Percentiles rank a stretch among this genome's conserved stretches.
Conservation (phyloP, 2,329 filamentous ascomycete genomes). For the Periconia sp. region DNA sequence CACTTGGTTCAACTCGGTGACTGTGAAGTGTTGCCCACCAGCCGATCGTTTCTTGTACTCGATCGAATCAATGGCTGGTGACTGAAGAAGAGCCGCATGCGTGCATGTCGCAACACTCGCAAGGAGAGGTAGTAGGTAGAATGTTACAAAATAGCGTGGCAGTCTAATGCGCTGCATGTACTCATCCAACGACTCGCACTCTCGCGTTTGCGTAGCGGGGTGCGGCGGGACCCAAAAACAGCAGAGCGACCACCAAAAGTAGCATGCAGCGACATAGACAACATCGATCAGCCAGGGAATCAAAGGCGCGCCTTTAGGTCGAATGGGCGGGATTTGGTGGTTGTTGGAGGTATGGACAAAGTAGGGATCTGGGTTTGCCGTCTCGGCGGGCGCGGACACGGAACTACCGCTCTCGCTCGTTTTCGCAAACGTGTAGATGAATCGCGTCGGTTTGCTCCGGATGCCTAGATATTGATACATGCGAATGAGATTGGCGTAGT, state of each 20-base stretch:
- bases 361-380: slow-evolving; percentile 37
- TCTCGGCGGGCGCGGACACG: no score
- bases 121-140: slow-evolving; percentile 59
- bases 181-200: slow-evolving; percentile 50
- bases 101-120: slow-evolving; percentile 59
- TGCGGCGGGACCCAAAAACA: slow-evolving; percentile 50
- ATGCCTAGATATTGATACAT: slow-evolving; percentile 61
- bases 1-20: slow-evolving; percentile 54
- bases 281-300: slow-evolving; percentile 49
- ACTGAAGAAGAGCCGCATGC: slow-evolving; percentile 53
- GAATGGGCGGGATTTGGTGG: slow-evolving; percentile 50
- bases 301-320: slow-evolving; percentile 39
- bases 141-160: slow-evolving; percentile 50
- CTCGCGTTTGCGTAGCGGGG: slow-evolving; percentile 18
- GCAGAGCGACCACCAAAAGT: slow-evolving; percentile 57
- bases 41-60: slow-evolving; percentile 54
- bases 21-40: slow-evolving; percentile 54
- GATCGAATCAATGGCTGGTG: slow-evolving; percentile 57
- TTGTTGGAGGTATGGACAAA: slow-evolving; percentile 59
- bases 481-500: slow-evolving; percentile 57
- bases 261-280: slow-evolving; percentile 51
- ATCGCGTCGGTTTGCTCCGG: slow-evolving; percentile 52
- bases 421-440: slow-evolving; percentile 57
- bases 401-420: slow-evolving; percentile 1
- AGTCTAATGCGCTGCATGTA: slow-evolving; percentile 56